A percentile compares a stretch with the other conserved stretches of the same genome.
phyloP scores from a whole-genome alignment of 139 green algal genomes.

The Coelastrella sp. region DNA sequence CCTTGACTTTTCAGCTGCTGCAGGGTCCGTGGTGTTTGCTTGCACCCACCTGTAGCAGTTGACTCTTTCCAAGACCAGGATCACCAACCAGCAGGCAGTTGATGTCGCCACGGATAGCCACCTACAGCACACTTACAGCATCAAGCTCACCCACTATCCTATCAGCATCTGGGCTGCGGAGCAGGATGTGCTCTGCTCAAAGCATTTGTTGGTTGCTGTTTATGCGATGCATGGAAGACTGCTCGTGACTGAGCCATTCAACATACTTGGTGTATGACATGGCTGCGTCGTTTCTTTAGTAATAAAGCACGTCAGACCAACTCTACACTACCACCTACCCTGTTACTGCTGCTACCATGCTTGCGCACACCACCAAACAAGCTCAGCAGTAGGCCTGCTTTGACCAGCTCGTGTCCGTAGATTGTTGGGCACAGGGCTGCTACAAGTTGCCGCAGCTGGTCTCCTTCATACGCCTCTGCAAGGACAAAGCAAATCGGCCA shows the following conservation, averaged over 20 bases:
- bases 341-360: slow-evolving; percentile 54
- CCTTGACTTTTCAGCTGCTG: too few species aligned
- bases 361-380: slow-evolving; percentile 93
- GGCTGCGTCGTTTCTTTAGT: too few species aligned
- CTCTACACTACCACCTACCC: neutral
- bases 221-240: too few species aligned
- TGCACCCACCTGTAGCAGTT: slow-evolving; percentile 85
- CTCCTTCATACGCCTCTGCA: slow-evolving; percentile 68
- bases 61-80: slow-evolving; percentile 91
- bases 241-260: too few species aligned
- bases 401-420: slow-evolving; percentile 92
- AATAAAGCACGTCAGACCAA: too few species aligned
- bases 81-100: slow-evolving; percentile 92
- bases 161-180: neutral
- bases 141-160: too few species aligned
- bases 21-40: neutral
- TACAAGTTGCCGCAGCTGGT: slow-evolving; percentile 86
- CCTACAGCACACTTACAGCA: neutral
- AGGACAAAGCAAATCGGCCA: neutral
- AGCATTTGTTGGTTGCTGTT: too few species aligned
- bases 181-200: neutral
- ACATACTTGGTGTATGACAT: too few species aligned
- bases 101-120: slow-evolving; percentile 83
- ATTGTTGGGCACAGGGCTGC: slow-evolving; percentile 91
- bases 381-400: slow-evolving; percentile 90